phyloP scores from a whole-genome alignment of 1,139 yeast species.

The Taphrina pruni region DNA sequence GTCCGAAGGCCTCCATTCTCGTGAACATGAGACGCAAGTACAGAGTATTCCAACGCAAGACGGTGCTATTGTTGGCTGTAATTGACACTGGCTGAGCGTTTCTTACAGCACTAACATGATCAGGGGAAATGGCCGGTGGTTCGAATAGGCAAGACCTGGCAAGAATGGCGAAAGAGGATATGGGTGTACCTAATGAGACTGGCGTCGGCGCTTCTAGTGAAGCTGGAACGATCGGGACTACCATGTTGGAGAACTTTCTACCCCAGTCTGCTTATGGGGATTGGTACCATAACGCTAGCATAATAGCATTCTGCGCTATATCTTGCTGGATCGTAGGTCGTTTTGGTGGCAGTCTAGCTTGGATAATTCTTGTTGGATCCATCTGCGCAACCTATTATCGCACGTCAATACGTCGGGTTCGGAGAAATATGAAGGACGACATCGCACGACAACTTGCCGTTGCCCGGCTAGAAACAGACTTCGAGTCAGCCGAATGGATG shows the following conservation, averaged over 20 bases:
- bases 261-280: slow-evolving; percentile 67
- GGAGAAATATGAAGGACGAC: slow-evolving; percentile 73
- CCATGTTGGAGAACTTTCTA: slow-evolving; percentile 17
- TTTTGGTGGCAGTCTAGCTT: slow-evolving; percentile 76
- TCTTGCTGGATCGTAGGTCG: slow-evolving; percentile 81
- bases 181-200: not conserved
- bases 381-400: slow-evolving; percentile 73
- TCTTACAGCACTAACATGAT: no score
- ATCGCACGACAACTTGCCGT: slow-evolving; percentile 86
- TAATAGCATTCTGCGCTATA: slow-evolving; percentile 67
- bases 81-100: no score
- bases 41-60: not conserved
- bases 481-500: slow-evolving; percentile 94
- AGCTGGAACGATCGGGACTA: not conserved
- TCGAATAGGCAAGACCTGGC: slow-evolving; percentile 14
- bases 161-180: slow-evolving; percentile 2
- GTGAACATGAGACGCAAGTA: not conserved
- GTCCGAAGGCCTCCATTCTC: not conserved
- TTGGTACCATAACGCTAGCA: slow-evolving; percentile 89
- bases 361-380: slow-evolving; percentile 73
- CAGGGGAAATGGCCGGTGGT: slow-evolving; percentile 39
- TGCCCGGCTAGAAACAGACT: slow-evolving; percentile 79
- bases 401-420: slow-evolving; percentile 78
- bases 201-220: not conserved
- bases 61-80: slow-evolving; percentile 17